Conservation (phyloP, 257 asterid genomes). For the Eustoma russellianum region DNA sequence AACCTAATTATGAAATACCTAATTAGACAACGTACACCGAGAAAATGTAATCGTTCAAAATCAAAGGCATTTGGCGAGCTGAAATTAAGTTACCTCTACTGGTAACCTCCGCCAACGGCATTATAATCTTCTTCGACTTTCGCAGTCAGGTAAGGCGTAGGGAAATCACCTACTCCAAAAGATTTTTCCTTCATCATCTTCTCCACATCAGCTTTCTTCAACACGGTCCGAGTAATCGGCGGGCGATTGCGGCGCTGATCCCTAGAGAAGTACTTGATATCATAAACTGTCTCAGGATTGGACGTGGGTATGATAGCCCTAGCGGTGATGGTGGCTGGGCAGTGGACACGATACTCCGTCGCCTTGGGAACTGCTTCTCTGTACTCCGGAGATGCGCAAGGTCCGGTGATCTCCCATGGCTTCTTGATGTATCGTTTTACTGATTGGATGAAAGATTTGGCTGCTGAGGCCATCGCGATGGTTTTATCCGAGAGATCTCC, state of each 20-base stretch:
- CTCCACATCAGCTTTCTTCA: slow-evolving; percentile 73
- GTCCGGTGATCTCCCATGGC: slow-evolving; percentile 88
- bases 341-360: slow-evolving; percentile 65
- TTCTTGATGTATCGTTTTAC: slow-evolving; percentile 66
- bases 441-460: slow-evolving; percentile 65
- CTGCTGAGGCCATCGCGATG: slow-evolving; percentile 42
- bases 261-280: slow-evolving; percentile 80
- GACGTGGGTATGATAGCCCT: slow-evolving; percentile 70
- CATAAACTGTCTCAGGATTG: slow-evolving; percentile 77
- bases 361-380: slow-evolving; percentile 51
- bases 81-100: slow-evolving; percentile 30
- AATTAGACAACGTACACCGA: too few relatives aligned
- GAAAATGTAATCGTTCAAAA: too few relatives aligned
- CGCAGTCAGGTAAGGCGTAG: slow-evolving; percentile 59
- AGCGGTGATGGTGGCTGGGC: slow-evolving; percentile 62
- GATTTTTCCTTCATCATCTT: slow-evolving; percentile 64
- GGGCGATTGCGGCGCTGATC: slow-evolving; percentile 93
- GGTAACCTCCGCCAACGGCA: slow-evolving; percentile 74
- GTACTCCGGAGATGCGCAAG: slow-evolving; percentile 55
- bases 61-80: too few relatives aligned
- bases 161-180: slow-evolving; percentile 57
- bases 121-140: slow-evolving; percentile 50
- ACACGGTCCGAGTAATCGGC: slow-evolving; percentile 58
- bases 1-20: too few relatives aligned
- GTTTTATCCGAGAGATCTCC: background rate